These are phyloP conservation scores for Hibiscus mutabilis DNA, from an alignment of 345 rosid species.

Conservation along the genomic window DNA sequence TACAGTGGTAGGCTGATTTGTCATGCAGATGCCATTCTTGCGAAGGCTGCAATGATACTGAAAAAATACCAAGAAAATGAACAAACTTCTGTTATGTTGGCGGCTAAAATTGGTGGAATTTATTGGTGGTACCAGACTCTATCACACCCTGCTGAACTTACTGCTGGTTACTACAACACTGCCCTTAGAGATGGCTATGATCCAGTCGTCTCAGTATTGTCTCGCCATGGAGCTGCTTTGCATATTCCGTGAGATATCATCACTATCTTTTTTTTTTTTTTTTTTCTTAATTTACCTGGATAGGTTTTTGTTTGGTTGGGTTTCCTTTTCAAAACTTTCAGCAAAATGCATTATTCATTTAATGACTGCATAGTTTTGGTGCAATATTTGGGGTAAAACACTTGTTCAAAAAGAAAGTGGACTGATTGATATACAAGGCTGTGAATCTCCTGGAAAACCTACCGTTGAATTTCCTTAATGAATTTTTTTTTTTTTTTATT, in stretches of 20 bases:
- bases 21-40: conserved; percentile 67
- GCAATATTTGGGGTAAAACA: background rate
- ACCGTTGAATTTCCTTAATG: too few species aligned
- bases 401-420: background rate
- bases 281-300: background rate
- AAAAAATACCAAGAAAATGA: conserved; percentile 39
- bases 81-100: conserved; percentile 39
- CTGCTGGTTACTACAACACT: conserved; percentile 42
- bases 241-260: conserved; percentile 44
- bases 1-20: conserved; percentile 62
- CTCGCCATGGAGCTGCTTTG: conserved; percentile 65
- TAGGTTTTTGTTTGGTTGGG: conserved; percentile 3
- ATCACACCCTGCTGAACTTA: conserved; percentile 36
- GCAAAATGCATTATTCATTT: background rate
- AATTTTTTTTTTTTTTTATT: background rate
- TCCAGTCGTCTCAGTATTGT: conserved; percentile 48
- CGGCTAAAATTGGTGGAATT: conserved; percentile 60
- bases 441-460: background rate
- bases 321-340: conserved; percentile 1
- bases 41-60: conserved; percentile 47
- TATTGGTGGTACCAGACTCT: conserved; percentile 63
- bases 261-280: background rate
- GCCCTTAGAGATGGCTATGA: conserved; percentile 59
- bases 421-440: background rate
- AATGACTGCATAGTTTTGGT: background rate